Conservation (phyloP, 768 basidiomycete species). For the Tephrocybe sp. region DNA sequence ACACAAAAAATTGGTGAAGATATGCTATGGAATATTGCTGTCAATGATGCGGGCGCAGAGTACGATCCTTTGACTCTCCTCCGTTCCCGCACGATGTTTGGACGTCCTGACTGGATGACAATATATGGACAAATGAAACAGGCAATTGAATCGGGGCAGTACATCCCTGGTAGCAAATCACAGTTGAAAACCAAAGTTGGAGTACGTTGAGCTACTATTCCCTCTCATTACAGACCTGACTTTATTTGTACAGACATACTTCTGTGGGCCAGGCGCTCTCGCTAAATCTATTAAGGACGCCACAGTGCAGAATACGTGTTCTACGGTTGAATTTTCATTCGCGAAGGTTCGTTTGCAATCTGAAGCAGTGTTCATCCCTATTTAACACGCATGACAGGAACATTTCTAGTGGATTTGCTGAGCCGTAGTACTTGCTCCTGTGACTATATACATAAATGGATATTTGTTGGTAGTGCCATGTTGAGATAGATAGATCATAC, state of each 20-base stretch:
- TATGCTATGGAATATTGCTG: slow-evolving; percentile 89
- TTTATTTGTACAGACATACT: slow-evolving; percentile 62
- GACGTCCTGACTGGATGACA: slow-evolving; percentile 85
- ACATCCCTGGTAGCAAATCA: slow-evolving; percentile 74
- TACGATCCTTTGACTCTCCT: slow-evolving; percentile 90
- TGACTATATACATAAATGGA: not conserved
- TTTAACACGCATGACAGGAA: slow-evolving; percentile 17
- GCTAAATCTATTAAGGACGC: slow-evolving; percentile 79
- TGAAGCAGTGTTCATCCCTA: not conserved
- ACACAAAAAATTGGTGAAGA: slow-evolving; percentile 84
- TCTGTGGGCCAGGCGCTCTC: slow-evolving; percentile 78
- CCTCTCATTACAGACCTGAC: slow-evolving; percentile 7
- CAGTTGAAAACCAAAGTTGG: slow-evolving; percentile 83
- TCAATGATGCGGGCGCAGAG: slow-evolving; percentile 82
- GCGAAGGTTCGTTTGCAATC: slow-evolving; percentile 52
- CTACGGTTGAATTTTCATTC: slow-evolving; percentile 72
- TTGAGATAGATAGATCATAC: not conserved
- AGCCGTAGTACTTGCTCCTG: not conserved
- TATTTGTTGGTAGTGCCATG: not conserved
- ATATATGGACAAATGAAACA: slow-evolving; percentile 75
- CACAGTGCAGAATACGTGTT: slow-evolving; percentile 48
- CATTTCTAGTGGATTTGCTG: slow-evolving; percentile 20
- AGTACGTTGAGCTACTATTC: slow-evolving; percentile 40
- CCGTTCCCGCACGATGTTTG: slow-evolving; percentile 86
- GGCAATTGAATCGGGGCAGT: slow-evolving; percentile 80